Evolutionary conservation across 2,329 filamentous ascomycete genomes (phyloP).

Genomic region (Venturia oleaginea): DNA sequence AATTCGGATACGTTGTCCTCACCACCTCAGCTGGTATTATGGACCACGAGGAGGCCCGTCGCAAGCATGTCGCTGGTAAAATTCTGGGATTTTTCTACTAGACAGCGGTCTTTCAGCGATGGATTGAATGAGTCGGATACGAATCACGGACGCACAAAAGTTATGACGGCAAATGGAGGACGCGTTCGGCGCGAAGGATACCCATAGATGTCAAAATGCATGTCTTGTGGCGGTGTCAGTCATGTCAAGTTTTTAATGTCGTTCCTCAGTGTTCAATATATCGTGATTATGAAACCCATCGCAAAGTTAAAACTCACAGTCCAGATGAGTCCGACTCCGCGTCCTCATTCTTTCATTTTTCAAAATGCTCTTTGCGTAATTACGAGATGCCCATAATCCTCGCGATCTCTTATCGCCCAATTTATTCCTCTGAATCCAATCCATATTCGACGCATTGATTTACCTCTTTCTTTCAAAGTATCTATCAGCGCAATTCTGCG

Average conservation of each 20-base stretch:
- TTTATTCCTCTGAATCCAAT: too few relatives aligned
- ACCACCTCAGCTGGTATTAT: constrained; percentile 99
- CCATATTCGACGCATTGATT: too few relatives aligned
- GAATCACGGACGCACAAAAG: background rate
- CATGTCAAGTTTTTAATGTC: background rate
- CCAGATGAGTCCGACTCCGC: too few relatives aligned
- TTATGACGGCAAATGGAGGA: constrained; percentile 3
- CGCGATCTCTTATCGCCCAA: too few relatives aligned
- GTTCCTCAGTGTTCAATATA: background rate
- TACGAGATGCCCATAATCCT: too few relatives aligned
- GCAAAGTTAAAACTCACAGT: too few relatives aligned
- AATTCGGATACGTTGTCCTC: constrained; percentile 98
- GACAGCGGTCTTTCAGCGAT: constrained; percentile 15
- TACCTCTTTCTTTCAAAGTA: too few relatives aligned
- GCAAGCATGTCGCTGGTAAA: constrained; percentile 99
- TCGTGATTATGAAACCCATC: too few relatives aligned
- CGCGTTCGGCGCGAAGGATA: background rate
- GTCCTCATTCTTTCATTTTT: too few relatives aligned
- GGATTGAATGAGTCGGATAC: background rate
- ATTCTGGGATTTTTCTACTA: constrained; percentile 99
- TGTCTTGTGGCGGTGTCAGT: background rate
- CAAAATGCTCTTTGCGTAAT: background rate
- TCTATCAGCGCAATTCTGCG: too few relatives aligned
- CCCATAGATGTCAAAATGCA: constrained; percentile 5
- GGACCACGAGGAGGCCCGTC: constrained; percentile 99